Conservation (phyloP, 495 filamentous ascomycete species). For the Chaetomium cochliodes region DNA sequence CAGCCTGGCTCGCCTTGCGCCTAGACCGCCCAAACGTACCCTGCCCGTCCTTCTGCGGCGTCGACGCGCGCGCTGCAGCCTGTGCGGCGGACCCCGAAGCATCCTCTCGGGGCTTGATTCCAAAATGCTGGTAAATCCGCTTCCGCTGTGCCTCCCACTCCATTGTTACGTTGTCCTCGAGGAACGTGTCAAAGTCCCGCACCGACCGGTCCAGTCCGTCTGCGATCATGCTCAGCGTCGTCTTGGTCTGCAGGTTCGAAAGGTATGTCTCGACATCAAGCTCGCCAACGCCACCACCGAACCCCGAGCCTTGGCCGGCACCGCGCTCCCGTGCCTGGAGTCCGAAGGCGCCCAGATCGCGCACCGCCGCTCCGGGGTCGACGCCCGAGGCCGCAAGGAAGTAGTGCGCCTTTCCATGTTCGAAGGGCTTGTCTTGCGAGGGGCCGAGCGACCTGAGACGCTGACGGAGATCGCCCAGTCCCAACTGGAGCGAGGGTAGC, state of each 20-base stretch:
- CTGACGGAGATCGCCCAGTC: constrained; percentile 81
- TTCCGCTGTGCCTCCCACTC: constrained; percentile 93
- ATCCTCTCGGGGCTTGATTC: constrained; percentile 67
- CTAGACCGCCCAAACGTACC: constrained; percentile 52
- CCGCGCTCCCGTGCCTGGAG: constrained; percentile 41
- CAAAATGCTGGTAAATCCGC: constrained; percentile 94
- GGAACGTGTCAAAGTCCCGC: constrained; percentile 83
- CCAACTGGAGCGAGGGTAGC: constrained; percentile 72
- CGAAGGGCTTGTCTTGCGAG: constrained; percentile 48
- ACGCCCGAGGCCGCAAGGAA: constrained; percentile 88
- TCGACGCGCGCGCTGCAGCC: constrained; percentile 48
- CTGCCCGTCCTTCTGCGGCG: constrained; percentile 38
- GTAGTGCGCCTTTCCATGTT: constrained; percentile 72
- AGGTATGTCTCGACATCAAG: constrained; percentile 82
- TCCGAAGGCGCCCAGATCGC: constrained; percentile 66
- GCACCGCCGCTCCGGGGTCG: constrained; percentile 70
- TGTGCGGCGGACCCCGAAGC: constrained; percentile 38
- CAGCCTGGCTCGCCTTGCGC: constrained; percentile 45
- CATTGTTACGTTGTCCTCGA: constrained; percentile 91
- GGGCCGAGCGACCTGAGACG: constrained; percentile 74
- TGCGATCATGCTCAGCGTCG: constrained; percentile 83
- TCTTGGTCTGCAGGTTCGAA: constrained; percentile 80
- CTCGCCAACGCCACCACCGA: constrained; percentile 46
- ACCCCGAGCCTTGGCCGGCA: constrained; percentile 9
- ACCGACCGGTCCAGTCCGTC: constrained; percentile 83